Conservation (phyloP, 2,329 filamentous ascomycete species). For the Ophiostoma pallidulum region DNA sequence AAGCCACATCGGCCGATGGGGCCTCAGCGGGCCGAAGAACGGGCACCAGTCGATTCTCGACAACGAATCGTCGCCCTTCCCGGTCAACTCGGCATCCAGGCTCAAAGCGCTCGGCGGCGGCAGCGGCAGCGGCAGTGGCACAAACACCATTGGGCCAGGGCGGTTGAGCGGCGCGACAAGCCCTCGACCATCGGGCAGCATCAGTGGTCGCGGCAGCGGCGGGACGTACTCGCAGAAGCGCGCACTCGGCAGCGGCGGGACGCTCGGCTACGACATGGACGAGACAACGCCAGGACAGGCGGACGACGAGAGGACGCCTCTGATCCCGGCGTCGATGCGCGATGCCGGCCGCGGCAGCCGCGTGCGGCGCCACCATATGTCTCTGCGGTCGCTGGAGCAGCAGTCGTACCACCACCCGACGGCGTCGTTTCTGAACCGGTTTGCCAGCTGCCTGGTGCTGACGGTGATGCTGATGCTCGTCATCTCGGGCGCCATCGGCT, state of each 20-base stretch:
- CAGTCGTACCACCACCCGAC: conserved; percentile 50
- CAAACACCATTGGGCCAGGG: conserved; percentile 34
- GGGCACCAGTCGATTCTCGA: conserved; percentile 64
- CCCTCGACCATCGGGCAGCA: conserved; percentile 39
- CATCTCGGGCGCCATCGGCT: conserved; percentile 74
- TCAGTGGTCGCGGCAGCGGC: conserved; percentile 25
- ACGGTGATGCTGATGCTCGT: conserved; percentile 72
- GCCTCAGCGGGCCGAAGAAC: conserved; percentile 56
- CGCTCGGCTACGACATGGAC: conserved; percentile 67
- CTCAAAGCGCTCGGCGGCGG: conserved; percentile 42
- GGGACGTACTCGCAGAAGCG: conserved; percentile 12
- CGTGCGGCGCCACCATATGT: conserved; percentile 44
- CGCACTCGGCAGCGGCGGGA: conserved; percentile 29
- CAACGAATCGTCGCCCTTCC: conserved; percentile 60
- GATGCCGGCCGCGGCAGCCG: conserved; percentile 46
- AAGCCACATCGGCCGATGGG: conserved; percentile 56
- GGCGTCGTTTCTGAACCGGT: conserved; percentile 57
- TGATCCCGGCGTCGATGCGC: conserved; percentile 54
- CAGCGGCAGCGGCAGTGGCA: neutral
- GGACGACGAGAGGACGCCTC: conserved; percentile 80
- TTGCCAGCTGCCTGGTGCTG: conserved; percentile 82
- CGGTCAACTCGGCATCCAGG: conserved; percentile 45
- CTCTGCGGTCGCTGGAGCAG: conserved; percentile 62
- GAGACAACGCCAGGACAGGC: conserved; percentile 57
- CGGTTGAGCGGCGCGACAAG: conserved; percentile 62